Evolutionary conservation across 345 rosid species (phyloP).

Genomic region (Pelargonium nanum): DNA sequence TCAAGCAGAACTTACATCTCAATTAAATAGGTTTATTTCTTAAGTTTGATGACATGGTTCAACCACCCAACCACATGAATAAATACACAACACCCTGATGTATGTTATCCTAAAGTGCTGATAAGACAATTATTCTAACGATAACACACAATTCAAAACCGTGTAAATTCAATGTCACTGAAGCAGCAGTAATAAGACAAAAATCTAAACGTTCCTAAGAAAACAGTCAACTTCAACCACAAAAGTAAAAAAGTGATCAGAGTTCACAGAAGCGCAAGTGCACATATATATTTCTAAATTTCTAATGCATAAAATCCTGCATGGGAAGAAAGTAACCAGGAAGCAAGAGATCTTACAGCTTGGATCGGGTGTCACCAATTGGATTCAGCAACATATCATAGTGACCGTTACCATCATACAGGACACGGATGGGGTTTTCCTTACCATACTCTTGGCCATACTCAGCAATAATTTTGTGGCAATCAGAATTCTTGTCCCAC

Average conservation of each 20-base stretch:
- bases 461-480: conserved; percentile 43
- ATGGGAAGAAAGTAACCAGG: background rate
- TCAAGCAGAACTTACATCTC: too few species aligned
- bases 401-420: conserved; percentile 56
- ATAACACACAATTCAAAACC: background rate
- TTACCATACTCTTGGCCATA: conserved; percentile 53
- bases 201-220: too few species aligned
- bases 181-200: background rate
- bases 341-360: conserved; percentile 27
- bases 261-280: background rate
- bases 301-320: too few species aligned
- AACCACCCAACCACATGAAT: background rate
- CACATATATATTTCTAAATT: background rate
- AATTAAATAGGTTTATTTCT: too few species aligned
- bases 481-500: conserved; percentile 26
- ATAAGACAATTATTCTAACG: too few species aligned
- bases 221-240: background rate
- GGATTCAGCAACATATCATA: conserved; percentile 38
- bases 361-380: conserved; percentile 14
- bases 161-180: background rate
- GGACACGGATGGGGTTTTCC: conserved; percentile 43
- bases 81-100: background rate
- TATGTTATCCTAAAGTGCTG: background rate
- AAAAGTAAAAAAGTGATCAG: background rate
- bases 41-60: background rate